Evolutionary conservation across 345 rosid species (phyloP).

Genomic region (Theobroma cacao): DNA sequence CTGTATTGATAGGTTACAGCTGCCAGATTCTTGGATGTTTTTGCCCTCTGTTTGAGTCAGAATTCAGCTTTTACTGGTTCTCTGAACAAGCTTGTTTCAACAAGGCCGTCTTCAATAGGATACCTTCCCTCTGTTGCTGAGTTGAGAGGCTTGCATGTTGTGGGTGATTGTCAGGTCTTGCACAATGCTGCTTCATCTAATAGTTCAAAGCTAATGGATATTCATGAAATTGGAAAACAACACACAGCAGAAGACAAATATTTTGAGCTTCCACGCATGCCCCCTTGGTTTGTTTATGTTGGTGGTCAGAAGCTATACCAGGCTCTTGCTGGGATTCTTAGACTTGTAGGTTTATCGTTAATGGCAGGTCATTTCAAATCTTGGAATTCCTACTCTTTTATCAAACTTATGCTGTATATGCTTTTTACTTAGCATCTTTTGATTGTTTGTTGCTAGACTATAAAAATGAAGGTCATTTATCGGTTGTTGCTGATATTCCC

Average conservation of each 20-base stretch:
- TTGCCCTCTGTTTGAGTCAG: slow-evolving; percentile 72
- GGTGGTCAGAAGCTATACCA: slow-evolving; percentile 69
- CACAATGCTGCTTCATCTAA: slow-evolving; percentile 34
- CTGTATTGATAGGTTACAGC: slow-evolving; percentile 57
- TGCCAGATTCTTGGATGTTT: slow-evolving; percentile 76
- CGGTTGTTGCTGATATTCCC: slow-evolving; percentile 72
- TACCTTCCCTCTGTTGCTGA: slow-evolving; percentile 79
- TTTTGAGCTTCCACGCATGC: slow-evolving; percentile 65
- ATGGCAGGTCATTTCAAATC: slow-evolving; percentile 67
- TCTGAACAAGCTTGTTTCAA: slow-evolving; percentile 62
- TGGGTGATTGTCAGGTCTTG: slow-evolving; percentile 24
- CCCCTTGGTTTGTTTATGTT: slow-evolving; percentile 82
- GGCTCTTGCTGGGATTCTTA: slow-evolving; percentile 76
- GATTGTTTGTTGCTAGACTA: slow-evolving; percentile 51
- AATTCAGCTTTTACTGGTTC: slow-evolving; percentile 66
- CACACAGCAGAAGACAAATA: slow-evolving; percentile 28
- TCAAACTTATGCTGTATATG: slow-evolving; percentile 11
- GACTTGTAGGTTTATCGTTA: slow-evolving; percentile 86
- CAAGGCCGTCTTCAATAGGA: slow-evolving; percentile 58
- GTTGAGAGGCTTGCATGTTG: slow-evolving; percentile 46
- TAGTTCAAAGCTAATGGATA: slow-evolving; percentile 26
- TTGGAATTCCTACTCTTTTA: slow-evolving; percentile 21
- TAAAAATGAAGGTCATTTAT: slow-evolving; percentile 55
- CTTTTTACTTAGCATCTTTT: slow-evolving; percentile 25
- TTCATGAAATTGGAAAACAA: slow-evolving; percentile 26